Conservation (phyloP, 2,329 filamentous ascomycete species). For the Echinosphaeria canescens region DNA sequence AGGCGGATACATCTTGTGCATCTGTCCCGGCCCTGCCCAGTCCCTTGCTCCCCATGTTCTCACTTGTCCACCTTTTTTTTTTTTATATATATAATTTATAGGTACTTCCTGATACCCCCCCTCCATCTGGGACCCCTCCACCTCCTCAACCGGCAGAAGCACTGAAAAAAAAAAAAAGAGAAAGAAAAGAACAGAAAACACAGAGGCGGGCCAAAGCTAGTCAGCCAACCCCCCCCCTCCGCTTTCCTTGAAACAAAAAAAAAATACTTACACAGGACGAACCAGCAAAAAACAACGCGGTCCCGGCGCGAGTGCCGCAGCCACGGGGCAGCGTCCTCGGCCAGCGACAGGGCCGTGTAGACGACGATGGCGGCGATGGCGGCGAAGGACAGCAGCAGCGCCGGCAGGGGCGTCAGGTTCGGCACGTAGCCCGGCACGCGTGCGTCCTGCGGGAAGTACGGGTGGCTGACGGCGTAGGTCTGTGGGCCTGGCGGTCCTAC, state of each 20-base stretch:
- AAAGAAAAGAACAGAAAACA: not conserved
- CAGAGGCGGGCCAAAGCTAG: not conserved
- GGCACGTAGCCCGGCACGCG: slow-evolving; percentile 19
- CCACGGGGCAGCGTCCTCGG: slow-evolving; percentile 9
- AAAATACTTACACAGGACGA: slow-evolving; percentile 24
- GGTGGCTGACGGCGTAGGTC: slow-evolving; percentile 12
- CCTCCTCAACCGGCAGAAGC: too few species aligned
- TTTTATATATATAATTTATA: not conserved
- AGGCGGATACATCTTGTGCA: too few species aligned
- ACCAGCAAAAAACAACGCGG: slow-evolving; percentile 26
- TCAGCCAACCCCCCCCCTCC: slow-evolving; percentile 4
- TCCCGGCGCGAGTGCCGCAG: slow-evolving; percentile 14
- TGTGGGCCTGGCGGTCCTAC: too few species aligned
- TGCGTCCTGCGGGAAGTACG: slow-evolving; percentile 24
- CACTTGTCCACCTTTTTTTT: too few species aligned
- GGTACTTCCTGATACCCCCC: not conserved
- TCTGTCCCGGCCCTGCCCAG: too few species aligned
- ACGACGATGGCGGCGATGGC: slow-evolving; percentile 14
- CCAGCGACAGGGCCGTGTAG: slow-evolving; percentile 10
- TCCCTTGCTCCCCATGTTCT: too few species aligned
- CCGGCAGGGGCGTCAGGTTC: slow-evolving; percentile 17
- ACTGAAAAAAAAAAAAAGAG: too few species aligned
- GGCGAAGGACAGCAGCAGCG: slow-evolving; percentile 16
- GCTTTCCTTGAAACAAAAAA: too few species aligned
- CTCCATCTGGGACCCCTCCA: too few species aligned